Percentiles rank a stretch among this genome's conserved stretches.
Evolutionary conservation across 2,329 filamentous ascomycete genomes (phyloP).

Genomic region (Talaromyces sp.): DNA sequence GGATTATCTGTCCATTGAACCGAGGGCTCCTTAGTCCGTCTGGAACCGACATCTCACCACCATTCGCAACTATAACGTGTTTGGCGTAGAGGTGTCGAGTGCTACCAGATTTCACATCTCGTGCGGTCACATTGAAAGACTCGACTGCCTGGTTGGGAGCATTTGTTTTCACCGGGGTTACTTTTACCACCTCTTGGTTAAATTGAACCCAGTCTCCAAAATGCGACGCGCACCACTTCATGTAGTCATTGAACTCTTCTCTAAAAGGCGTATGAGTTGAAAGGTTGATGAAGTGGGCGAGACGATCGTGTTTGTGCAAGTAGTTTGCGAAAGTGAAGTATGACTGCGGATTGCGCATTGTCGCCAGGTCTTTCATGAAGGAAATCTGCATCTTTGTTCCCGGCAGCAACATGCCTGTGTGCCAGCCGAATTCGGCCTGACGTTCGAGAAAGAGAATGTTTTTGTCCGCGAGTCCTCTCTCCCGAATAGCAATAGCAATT

Average conservation of each 20-base stretch:
- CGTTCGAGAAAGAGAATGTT: slow-evolving; percentile 11
- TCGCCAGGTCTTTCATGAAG: slow-evolving; percentile 13
- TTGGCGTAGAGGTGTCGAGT: slow-evolving; percentile 3
- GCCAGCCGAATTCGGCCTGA: slow-evolving; percentile 12
- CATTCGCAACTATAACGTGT: slow-evolving; percentile 12
- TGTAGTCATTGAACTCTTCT: slow-evolving; percentile 14
- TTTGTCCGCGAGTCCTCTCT: not conserved
- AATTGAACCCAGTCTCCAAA: slow-evolving; percentile 8
- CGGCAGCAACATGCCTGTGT: slow-evolving; percentile 12
- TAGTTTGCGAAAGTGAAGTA: slow-evolving; percentile 13
- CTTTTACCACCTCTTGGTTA: slow-evolving; percentile 9
- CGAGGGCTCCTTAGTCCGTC: not conserved
- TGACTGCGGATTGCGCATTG: slow-evolving; percentile 12
- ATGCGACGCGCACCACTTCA: slow-evolving; percentile 13
- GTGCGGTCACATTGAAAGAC: slow-evolving; percentile 1
- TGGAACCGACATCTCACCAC: slow-evolving; percentile 10
- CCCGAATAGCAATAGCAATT: slow-evolving; percentile 12
- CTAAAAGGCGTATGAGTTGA: slow-evolving; percentile 13
- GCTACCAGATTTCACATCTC: slow-evolving; percentile 1
- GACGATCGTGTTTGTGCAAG: slow-evolving; percentile 8
- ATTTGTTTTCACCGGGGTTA: not conserved
- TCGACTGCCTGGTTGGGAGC: slow-evolving; percentile 2
- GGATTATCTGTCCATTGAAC: not conserved
- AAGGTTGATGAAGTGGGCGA: slow-evolving; percentile 11
- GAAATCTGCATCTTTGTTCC: slow-evolving; percentile 13